phyloP scores from a whole-genome alignment of 495 filamentous ascomycete species.

The Pyronema omphalodes region DNA sequence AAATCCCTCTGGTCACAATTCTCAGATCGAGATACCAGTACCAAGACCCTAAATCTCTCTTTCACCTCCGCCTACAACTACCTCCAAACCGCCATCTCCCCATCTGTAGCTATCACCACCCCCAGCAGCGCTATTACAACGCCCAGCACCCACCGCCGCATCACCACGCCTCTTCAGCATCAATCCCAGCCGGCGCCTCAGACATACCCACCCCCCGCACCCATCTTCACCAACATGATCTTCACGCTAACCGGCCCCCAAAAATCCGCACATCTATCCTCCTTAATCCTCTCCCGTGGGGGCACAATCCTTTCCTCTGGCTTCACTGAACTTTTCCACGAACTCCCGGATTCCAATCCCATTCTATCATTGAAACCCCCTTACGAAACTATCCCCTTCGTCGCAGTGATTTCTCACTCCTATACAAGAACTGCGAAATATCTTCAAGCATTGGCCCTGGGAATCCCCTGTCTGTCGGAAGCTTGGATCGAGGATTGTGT shows the following conservation, averaged over 20 bases:
- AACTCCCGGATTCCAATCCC: background rate
- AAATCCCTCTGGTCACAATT: conserved; percentile 22
- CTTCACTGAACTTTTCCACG: conserved; percentile 62
- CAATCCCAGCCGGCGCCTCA: background rate
- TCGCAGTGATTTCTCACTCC: conserved; percentile 66
- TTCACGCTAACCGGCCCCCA: conserved; percentile 18
- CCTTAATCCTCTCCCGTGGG: conserved; percentile 32
- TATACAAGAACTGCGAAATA: conserved; percentile 85
- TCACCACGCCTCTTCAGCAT: background rate
- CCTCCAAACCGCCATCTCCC: conserved; percentile 1
- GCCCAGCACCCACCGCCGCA: background rate
- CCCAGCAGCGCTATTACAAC: background rate
- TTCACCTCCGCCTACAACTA: conserved; percentile 8
- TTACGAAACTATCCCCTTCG: conserved; percentile 48
- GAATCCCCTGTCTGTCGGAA: conserved; percentile 61
- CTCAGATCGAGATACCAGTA: background rate
- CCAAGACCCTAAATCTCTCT: background rate
- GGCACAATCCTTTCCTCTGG: conserved; percentile 54
- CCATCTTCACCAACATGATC: conserved; percentile 17
- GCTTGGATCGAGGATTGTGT: conserved; percentile 69
- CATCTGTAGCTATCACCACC: too few species aligned
- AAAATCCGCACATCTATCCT: conserved; percentile 7
- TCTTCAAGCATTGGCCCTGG: conserved; percentile 84
- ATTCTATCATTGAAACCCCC: too few species aligned
- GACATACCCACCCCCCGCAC: background rate